Evolutionary conservation across 176 grass and related monocot species (phyloP), one percentile per base, ranked within the genome.

Genomic region (Aechmea fasciata): DNA sequence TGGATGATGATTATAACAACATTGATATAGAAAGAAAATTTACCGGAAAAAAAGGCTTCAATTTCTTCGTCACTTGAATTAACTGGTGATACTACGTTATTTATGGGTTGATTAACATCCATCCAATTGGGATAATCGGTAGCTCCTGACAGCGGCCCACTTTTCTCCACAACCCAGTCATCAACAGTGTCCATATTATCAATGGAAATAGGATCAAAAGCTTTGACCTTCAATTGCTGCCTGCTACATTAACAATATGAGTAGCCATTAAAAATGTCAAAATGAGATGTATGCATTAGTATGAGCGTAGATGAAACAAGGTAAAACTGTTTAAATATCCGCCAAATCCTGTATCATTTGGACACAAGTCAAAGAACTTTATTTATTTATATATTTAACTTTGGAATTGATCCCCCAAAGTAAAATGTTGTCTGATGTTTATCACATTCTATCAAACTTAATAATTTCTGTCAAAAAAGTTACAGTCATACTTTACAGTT

Each of bases 131-230:
- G 50, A 48, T 79, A 79, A 48, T 92, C 89, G 11, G 59, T 33
- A 14, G 15, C 70, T 11, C 68, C 75, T 2, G 80, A 87, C 10
- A 84, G 74, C 18, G 79, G 13, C 50, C 49, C 63, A 72, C 76
- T 72, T 87, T 77, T 90, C 79, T 92, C 89, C 68, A 90, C 13
- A 74, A 85, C 64, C 93, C 93, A 97, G 69, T 97, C 84, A 68
- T 86, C 84, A 75, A 97, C 83, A 66, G 79, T 85, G 69, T 87
- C 86, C 33, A 87, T 85, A 73, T 87, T 79, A 68, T 86, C 84
- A 20, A 90, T 51, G 9, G 89, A 85, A 66, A 97, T 49, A 54
- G 93, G 93, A 85, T 92, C 89, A 74, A 90, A 90, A 63, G 72
- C 71, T 79, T 87, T 84, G 6, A 13, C 47, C 73, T 69, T 92